Percentiles rank a stretch among this genome's conserved stretches.
Conservation (phyloP, 179 eudicot species). For the Sideroxylon spinosum region DNA sequence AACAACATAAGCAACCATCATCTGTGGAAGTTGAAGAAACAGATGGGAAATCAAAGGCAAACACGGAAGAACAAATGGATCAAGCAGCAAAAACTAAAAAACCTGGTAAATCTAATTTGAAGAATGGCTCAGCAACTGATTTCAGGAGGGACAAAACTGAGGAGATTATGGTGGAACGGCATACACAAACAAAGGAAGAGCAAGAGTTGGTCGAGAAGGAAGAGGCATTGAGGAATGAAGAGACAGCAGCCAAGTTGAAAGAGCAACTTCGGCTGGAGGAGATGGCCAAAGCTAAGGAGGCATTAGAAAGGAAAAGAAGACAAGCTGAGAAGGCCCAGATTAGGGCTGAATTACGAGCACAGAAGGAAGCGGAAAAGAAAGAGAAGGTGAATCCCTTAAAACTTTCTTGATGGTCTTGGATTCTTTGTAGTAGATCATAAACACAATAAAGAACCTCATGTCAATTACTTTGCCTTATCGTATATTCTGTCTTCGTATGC, state of each 20-base stretch:
- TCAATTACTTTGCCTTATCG: background rate
- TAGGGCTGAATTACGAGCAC: conserved; percentile 66
- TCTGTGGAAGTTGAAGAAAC: conserved; percentile 23
- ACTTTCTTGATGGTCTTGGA: background rate
- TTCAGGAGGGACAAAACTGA: conserved; percentile 18
- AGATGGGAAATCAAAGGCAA: conserved; percentile 30
- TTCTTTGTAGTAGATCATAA: background rate
- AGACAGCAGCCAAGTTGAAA: conserved; percentile 65
- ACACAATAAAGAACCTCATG: background rate
- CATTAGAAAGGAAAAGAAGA: conserved; percentile 70
- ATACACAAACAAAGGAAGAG: conserved; percentile 51
- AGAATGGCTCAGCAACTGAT: conserved; percentile 12
- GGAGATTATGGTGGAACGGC: conserved; percentile 38
- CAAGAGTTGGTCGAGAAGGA: conserved; percentile 57
- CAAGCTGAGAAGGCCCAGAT: conserved; percentile 66
- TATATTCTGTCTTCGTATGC: too few species aligned
- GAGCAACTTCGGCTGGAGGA: conserved; percentile 64
- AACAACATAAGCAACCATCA: conserved; percentile 25
- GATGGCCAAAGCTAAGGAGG: conserved; percentile 75
- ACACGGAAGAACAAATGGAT: conserved; percentile 35
- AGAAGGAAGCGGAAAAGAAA: conserved; percentile 78
- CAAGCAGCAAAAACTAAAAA: conserved; percentile 21
- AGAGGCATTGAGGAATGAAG: conserved; percentile 50
- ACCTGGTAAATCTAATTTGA: conserved; percentile 18
- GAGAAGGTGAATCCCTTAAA: conserved; percentile 51